phyloP scores from a whole-genome alignment of 2,329 filamentous ascomycete species.

The Byssothecium circinans region DNA sequence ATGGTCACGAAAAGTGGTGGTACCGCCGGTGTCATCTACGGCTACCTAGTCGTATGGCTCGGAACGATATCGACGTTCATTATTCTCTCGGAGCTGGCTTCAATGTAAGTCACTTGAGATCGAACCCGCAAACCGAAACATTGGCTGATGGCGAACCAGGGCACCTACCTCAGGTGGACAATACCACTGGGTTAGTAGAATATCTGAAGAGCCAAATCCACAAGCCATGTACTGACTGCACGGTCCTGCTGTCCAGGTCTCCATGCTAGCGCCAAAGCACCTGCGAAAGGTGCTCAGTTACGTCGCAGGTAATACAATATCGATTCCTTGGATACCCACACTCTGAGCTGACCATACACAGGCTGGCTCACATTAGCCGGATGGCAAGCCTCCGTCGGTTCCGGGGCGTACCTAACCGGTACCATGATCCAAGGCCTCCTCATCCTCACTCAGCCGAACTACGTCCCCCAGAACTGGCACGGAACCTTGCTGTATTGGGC shows the following conservation, averaged over 20 bases:
- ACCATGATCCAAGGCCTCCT: constrained; percentile 35
- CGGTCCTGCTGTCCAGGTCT: constrained; percentile 5
- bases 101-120: constrained; percentile 23
- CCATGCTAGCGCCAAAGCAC: constrained; percentile 44
- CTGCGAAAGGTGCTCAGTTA: constrained; percentile 47
- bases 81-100: constrained; percentile 36
- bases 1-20: constrained; percentile 27
- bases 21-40: constrained; percentile 34
- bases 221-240: not conserved
- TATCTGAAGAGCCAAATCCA: not conserved
- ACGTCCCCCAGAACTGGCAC: constrained; percentile 50
- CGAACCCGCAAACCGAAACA: not conserved
- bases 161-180: constrained; percentile 39
- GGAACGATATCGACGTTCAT: constrained; percentile 32
- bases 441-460: constrained; percentile 43
- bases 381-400: constrained; percentile 43
- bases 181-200: constrained; percentile 36
- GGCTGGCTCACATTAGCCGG: constrained; percentile 48
- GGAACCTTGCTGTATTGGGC: constrained; percentile 53
- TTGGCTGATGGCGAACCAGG: not conserved
- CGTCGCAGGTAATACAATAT: constrained; percentile 32
- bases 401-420: constrained; percentile 28
- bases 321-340: not conserved
- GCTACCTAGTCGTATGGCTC: constrained; percentile 32
- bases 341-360: constrained; percentile 2